Base-by-base conservation (phyloP, 495 filamentous ascomycete species). In the Chaetomium cochliodes region DNA sequence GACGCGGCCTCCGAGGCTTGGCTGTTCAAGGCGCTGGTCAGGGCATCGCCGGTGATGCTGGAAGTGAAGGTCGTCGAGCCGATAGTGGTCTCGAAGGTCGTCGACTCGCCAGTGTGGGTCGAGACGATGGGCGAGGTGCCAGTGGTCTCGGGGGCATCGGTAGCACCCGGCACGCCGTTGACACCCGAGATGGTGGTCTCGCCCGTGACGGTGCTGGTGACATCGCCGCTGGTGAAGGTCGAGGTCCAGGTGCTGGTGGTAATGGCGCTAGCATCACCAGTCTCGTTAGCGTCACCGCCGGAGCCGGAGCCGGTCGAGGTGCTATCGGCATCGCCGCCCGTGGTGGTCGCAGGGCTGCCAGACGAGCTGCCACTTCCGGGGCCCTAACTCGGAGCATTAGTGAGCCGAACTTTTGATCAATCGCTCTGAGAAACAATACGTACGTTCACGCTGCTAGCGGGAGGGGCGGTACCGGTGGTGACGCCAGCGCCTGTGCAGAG, bases 171-270 rank as follows among this genome's bases (percentile, higher is more conserved):
- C 23, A 64, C 56, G 51, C 67, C 68, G 39, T 52, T 44, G 52
- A 70, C 22, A 44, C 67, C 66, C 20, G 33, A 63, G 56, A 73
- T 22, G 58, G 57, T 65, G 50, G 68, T 69, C 15, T 46, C 39
- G 30, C 70, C 73, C n/a, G 74, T 76, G 44, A 65, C 47, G 33
- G 71, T 73, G 28, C 22, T 25, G 22, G 58, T 57, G 52, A n/a
- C 49, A 2, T 33, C 23, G 62, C 60, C 67, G 64, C 69, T 70
- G 64, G 67, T 70, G 57, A 69, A 63, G 53, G 62, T 68, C 46
- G 70, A 63, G 13, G 78, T 79, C 44, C 71, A 79, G 42, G 64
- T 72, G 60, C 71, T 69, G 44, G 75, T 70, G 44, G 75, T 75
- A 58, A 74, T 63, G 23, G 72, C 56, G 23, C 25, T 49, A n/a